Percentiles rank a stretch among this genome's conserved stretches.
phyloP scores from a whole-genome alignment of 169 alveolate genomes.

The Cryptosporidium ubiquitum region DNA sequence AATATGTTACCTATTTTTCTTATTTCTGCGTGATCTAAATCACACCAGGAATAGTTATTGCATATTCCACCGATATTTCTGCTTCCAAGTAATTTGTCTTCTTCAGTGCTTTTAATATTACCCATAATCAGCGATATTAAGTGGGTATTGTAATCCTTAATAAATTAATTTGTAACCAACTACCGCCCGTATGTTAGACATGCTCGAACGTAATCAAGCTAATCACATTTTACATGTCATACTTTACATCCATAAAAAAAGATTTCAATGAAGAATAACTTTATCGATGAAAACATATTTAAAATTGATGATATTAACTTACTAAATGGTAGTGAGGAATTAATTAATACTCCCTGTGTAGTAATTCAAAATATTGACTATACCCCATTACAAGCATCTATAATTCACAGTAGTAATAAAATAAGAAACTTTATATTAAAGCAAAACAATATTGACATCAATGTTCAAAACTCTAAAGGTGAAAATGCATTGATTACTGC shows the following conservation, averaged over 20 bases:
- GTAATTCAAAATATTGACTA: background rate
- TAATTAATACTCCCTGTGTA: slow-evolving; percentile 12
- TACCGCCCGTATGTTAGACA: slow-evolving; percentile 47
- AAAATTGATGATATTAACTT: slow-evolving; percentile 16
- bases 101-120: slow-evolving; percentile 8
- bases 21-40: slow-evolving; percentile 1
- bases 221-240: slow-evolving; percentile 4
- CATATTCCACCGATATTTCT: too few species aligned
- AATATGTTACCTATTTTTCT: slow-evolving; percentile 8
- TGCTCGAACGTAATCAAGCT: slow-evolving; percentile 3
- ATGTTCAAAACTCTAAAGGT: slow-evolving; percentile 27
- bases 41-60: background rate
- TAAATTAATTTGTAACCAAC: background rate
- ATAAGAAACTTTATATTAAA: slow-evolving; percentile 35
- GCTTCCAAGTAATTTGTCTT: background rate
- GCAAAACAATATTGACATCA: slow-evolving; percentile 7
- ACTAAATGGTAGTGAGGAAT: background rate
- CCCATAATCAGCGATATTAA: slow-evolving; percentile 32
- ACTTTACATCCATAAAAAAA: background rate
- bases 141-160: background rate
- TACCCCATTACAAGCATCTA: slow-evolving; percentile 53
- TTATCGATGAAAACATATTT: slow-evolving; percentile 32
- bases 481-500: slow-evolving; percentile 47
- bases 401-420: slow-evolving; percentile 14
- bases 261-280: background rate